Conservation (phyloP, 163 green algal genomes). For the Picocystis sp. region DNA sequence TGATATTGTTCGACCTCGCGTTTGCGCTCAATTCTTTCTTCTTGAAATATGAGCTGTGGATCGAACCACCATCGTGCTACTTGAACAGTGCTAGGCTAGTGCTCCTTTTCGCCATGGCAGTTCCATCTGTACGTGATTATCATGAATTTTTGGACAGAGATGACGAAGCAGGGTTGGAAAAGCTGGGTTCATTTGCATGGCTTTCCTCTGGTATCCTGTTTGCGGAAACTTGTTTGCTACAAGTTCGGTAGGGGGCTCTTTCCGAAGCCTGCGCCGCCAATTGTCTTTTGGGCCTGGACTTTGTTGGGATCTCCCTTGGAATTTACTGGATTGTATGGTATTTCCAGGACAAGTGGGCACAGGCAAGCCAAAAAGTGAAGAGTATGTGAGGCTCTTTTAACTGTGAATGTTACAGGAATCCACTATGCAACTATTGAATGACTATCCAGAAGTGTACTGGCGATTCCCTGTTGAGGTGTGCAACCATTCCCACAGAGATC, state of each 20-base stretch:
- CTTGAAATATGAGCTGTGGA: slow-evolving; percentile 80
- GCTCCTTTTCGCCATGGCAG: slow-evolving; percentile 35
- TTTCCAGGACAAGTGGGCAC: neutral
- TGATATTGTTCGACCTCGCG: slow-evolving; percentile 32
- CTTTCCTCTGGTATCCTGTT: slow-evolving; percentile 26
- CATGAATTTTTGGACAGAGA: slow-evolving; percentile 60
- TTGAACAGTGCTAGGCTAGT: slow-evolving; percentile 61
- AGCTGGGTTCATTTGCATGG: slow-evolving; percentile 73
- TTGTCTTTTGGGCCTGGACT: slow-evolving; percentile 4
- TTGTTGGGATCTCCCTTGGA: neutral
- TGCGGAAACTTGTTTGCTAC: slow-evolving; percentile 41
- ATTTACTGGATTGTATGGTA: neutral
- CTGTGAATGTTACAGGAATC: too few species aligned
- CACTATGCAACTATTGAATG: too few species aligned
- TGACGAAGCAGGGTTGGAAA: slow-evolving; percentile 19
- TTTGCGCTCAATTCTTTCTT: slow-evolving; percentile 90
- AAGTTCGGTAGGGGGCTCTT: slow-evolving; percentile 61
- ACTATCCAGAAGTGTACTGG: too few species aligned
- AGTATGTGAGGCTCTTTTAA: too few species aligned
- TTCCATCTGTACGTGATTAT: slow-evolving; percentile 41
- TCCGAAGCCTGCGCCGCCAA: slow-evolving; percentile 16
- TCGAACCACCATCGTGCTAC: slow-evolving; percentile 44
- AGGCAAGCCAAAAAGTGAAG: too few species aligned
- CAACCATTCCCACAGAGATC: slow-evolving; percentile 33
- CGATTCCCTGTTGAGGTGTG: too few species aligned